Evolutionary conservation across 495 filamentous ascomycete species (phyloP).

Genomic region (Penicillium odoratum): DNA sequence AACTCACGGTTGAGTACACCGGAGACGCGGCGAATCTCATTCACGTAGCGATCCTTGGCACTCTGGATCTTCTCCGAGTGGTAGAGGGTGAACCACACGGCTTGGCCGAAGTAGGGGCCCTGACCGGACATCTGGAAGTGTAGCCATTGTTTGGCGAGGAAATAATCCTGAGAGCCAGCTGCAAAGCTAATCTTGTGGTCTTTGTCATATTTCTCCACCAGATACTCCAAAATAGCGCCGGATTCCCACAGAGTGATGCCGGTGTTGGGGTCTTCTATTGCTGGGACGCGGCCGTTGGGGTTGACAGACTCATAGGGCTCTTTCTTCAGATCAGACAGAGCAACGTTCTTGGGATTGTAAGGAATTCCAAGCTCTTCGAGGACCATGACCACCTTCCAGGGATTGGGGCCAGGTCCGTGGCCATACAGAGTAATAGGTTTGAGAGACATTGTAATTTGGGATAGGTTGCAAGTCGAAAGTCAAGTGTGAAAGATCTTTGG

Average conservation of each 20-base stretch:
- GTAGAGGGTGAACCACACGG: constrained; percentile 51
- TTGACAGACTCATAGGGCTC: constrained; percentile 57
- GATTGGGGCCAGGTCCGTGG: constrained; percentile 53
- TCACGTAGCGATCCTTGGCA: constrained; percentile 58
- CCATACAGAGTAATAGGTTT: constrained; percentile 48
- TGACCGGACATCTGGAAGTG: constrained; percentile 69
- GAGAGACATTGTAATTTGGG: constrained; percentile 35
- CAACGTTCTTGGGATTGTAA: constrained; percentile 45
- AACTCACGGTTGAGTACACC: constrained; percentile 57
- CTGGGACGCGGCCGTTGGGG: constrained; percentile 67
- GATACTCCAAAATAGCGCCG: constrained; percentile 71
- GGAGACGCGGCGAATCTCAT: constrained; percentile 61
- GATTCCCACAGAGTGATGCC: constrained; percentile 68
- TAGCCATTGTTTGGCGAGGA: constrained; percentile 62
- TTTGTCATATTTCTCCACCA: constrained; percentile 70
- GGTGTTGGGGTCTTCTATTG: constrained; percentile 68
- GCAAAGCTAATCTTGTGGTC: constrained; percentile 58
- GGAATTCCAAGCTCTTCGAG: constrained; percentile 63
- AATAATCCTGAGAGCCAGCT: constrained; percentile 46
- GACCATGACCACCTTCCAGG: constrained; percentile 64
- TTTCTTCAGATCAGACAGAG: constrained; percentile 57
- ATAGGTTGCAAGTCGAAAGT: not conserved
- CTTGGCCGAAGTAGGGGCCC: constrained; percentile 67
- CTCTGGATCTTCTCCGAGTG: constrained; percentile 60
- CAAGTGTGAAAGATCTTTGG: not conserved